A percentile compares a stretch with the other conserved stretches of the same genome.
These are phyloP conservation scores for Metschnikowia rubicola DNA, from an alignment of 805 yeast species.

Conservation along the genomic window DNA sequence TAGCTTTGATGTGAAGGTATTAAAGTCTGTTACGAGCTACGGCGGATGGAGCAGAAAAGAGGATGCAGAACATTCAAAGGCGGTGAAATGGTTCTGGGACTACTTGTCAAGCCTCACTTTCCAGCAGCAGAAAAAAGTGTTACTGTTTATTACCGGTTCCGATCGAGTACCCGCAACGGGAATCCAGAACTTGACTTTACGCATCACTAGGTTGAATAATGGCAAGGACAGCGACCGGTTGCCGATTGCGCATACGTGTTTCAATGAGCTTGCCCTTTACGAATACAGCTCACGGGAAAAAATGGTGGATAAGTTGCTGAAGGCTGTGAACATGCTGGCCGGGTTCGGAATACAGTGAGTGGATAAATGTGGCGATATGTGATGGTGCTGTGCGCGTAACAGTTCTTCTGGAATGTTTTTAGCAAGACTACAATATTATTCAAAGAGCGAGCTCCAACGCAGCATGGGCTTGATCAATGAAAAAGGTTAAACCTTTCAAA, in stretches of 20 bases:
- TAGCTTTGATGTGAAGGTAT: conserved; percentile 59
- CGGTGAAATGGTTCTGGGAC: conserved; percentile 87
- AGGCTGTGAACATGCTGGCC: conserved; percentile 74
- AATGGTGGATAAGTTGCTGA: conserved; percentile 52
- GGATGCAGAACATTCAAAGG: conserved; percentile 33
- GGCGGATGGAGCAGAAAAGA: conserved; percentile 51
- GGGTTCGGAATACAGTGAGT: conserved; percentile 75
- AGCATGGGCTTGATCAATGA: too few species aligned
- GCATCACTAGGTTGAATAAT: conserved; percentile 48
- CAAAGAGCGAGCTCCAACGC: too few species aligned
- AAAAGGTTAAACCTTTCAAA: too few species aligned
- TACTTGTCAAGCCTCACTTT: conserved; percentile 48
- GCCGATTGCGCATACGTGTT: conserved; percentile 92
- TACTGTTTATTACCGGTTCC: conserved; percentile 83
- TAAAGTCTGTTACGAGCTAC: conserved; percentile 73
- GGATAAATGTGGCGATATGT: background rate
- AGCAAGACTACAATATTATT: background rate
- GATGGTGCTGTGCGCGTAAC: background rate
- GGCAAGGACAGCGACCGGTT: conserved; percentile 45
- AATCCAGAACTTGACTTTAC: conserved; percentile 66
- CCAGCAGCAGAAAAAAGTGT: conserved; percentile 55
- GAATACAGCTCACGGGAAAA: conserved; percentile 57
- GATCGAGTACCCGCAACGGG: conserved; percentile 95
- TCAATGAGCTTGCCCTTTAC: conserved; percentile 80
- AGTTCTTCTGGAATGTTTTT: too few species aligned